Evolutionary conservation across 805 yeast species (phyloP).

Genomic region (Myxozyma geophila): DNA sequence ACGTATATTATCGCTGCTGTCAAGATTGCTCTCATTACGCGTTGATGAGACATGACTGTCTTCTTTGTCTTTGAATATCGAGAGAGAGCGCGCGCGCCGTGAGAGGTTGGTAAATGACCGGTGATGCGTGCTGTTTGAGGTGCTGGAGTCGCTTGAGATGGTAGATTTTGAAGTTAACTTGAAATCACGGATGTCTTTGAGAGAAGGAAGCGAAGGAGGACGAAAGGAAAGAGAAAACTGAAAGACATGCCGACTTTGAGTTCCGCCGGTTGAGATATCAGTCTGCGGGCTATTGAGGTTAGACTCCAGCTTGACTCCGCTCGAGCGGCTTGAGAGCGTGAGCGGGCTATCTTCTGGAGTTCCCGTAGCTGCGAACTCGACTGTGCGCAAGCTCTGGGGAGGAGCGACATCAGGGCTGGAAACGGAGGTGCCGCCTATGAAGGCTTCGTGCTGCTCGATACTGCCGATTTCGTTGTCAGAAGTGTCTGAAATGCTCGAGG

Average conservation of each 20-base stretch:
- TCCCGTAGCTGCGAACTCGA: not conserved
- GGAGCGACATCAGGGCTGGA: not conserved
- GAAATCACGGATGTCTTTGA: slow-evolving; percentile 3
- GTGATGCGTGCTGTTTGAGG: not conserved
- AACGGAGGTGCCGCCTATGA: slow-evolving; percentile 19
- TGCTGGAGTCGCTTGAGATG: not conserved
- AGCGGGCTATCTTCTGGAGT: not conserved
- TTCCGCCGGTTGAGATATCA: not conserved
- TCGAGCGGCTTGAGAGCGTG: not conserved
- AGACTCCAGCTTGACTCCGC: not conserved
- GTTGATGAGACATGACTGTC: not conserved
- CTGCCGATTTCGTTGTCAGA: not conserved
- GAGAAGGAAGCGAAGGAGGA: slow-evolving; percentile 6
- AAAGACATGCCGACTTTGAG: slow-evolving; percentile 5
- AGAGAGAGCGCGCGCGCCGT: not conserved
- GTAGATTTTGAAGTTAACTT: not conserved
- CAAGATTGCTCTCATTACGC: not conserved
- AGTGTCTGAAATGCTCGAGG: not conserved
- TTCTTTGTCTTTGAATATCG: slow-evolving; percentile 8
- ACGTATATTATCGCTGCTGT: not conserved
- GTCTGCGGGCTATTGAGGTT: not conserved
- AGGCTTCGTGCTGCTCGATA: slow-evolving; percentile 11
- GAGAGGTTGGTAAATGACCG: not conserved
- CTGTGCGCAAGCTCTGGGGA: not conserved
- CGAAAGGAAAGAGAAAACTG: slow-evolving; percentile 26